Conservation (phyloP, 352 stramenopile species). For the Globisporangium nodosum region DNA sequence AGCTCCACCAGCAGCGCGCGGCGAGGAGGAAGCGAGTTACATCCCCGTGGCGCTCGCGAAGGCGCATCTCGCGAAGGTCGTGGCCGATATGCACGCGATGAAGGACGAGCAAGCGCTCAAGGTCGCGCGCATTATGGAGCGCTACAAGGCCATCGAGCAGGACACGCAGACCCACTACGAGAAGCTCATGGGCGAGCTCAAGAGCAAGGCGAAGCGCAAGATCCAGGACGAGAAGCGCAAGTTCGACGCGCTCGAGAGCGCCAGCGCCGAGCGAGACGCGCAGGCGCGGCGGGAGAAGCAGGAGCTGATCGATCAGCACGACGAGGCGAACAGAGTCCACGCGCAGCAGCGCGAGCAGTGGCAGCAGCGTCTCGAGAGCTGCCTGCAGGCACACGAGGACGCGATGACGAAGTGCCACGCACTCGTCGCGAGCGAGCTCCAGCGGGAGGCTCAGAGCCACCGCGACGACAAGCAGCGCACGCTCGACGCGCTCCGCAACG, state of each 20-base stretch:
- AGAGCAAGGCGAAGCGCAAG: conserved; percentile 19
- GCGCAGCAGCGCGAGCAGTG: conserved; percentile 20
- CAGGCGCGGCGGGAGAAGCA: conserved; percentile 5
- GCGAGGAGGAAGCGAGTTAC: conserved; percentile 46
- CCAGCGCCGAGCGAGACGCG: not conserved
- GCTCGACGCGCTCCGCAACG: conserved; percentile 19
- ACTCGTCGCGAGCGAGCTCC: conserved; percentile 19
- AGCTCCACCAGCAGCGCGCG: conserved; percentile 3
- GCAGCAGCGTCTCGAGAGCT: conserved; percentile 30
- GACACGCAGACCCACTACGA: conserved; percentile 59
- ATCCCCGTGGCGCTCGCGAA: conserved; percentile 67
- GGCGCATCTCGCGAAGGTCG: conserved; percentile 53
- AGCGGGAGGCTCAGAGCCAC: not conserved
- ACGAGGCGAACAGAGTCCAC: conserved; percentile 18
- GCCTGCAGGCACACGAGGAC: conserved; percentile 46
- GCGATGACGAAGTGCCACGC: conserved; percentile 20
- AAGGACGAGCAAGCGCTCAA: conserved; percentile 57
- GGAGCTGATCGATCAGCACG: conserved; percentile 13
- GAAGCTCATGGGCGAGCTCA: conserved; percentile 30
- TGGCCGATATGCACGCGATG: conserved; percentile 73
- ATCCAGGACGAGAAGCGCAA: conserved; percentile 16
- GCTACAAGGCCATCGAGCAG: conserved; percentile 51
- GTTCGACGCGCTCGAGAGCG: conserved; percentile 2
- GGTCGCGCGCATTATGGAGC: conserved; percentile 41
- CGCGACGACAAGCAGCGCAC: not conserved